Percentiles rank a stretch among this genome's conserved stretches.
Evolutionary conservation across 2,329 filamentous ascomycete genomes (phyloP).

Genomic region (Venturia carpophila): DNA sequence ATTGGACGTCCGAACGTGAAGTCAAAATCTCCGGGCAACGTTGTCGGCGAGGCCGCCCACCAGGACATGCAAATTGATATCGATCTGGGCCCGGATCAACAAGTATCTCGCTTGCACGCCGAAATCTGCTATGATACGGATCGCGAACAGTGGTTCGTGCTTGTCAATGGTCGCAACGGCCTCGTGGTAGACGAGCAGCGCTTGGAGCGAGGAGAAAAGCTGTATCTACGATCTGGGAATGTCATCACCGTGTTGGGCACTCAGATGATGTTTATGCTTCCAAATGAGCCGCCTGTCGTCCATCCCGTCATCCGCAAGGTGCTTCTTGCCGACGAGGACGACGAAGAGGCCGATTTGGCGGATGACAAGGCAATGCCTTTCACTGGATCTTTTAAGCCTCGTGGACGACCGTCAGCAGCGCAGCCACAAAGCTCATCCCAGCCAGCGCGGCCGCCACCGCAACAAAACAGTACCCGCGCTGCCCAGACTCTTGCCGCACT

Average conservation of each 20-base stretch:
- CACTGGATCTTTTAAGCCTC: not conserved
- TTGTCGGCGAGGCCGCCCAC: conserved; percentile 23
- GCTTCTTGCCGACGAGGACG: conserved; percentile 26
- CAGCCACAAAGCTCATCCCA: conserved; percentile 17
- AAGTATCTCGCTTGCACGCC: conserved; percentile 43
- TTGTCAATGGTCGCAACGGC: conserved; percentile 86
- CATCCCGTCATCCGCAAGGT: conserved; percentile 60
- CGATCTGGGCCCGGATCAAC: conserved; percentile 57
- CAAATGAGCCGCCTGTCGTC: conserved; percentile 62
- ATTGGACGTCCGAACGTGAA: conserved; percentile 54
- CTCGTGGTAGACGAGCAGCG: conserved; percentile 70
- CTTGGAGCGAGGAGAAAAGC: conserved; percentile 58
- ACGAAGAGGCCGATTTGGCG: conserved; percentile 30
- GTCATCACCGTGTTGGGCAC: conserved; percentile 87
- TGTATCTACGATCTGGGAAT: conserved; percentile 70
- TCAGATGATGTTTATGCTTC: conserved; percentile 99
- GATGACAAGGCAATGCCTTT: conserved; percentile 21
- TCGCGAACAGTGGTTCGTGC: conserved; percentile 64
- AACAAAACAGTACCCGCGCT: conserved; percentile 22
- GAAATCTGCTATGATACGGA: conserved; percentile 41
- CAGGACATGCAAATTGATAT: conserved; percentile 56
- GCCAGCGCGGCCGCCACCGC: conserved; percentile 22
- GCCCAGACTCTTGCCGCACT: conserved; percentile 26
- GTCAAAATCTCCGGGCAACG: conserved; percentile 23
- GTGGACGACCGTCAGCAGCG: conserved; percentile 3